Evolutionary conservation across 2,329 filamentous ascomycete species (phyloP), one percentile per base, ranked within the genome.

Genomic region (Plectosphaerella sp.): DNA sequence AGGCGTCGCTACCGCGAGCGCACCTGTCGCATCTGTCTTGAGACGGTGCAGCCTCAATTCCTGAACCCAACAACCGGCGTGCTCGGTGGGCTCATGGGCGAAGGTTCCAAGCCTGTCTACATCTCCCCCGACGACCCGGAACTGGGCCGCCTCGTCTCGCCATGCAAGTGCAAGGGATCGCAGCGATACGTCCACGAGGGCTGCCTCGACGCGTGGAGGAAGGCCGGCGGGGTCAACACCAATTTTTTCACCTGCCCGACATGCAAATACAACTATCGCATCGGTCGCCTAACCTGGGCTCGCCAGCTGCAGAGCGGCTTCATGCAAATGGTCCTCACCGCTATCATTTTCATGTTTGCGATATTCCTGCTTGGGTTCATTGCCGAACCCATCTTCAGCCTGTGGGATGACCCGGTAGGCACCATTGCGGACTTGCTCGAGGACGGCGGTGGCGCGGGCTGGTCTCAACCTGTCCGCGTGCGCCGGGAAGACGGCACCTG

Each of bases 171-270:
- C 79, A 95, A 90, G 72, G 94, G 94, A 49, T 90, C 89, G 39
- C 89, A 93, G 61, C 89, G 89, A 72, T 97, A 96, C 70, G 91
- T 97, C 22, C 94, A 99, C 68, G 91, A 97, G 69, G 88, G 85
- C 28, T 99, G 94, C 64, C 77, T 99, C 47, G 83, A 88, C 62
- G 78, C 82, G 11, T 97, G 92, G 91, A 83, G 94, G 59, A 79
- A 86, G 57, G 80, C 89, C 43, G 70, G 69, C 63, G 37, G 16
- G 16, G 39, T 8, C 22, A 78, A 74, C 33, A 80, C 88, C 52
- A 91, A 92, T 61, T 95, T 86, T 66, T 96, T 87, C 83, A 81
- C 89, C 62, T 97, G 93, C 64, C 89, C 89, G 18, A 96, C 91
- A 1, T 97, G 93, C 70, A 79, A 84, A 35, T 97, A 94, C 70